Evolutionary conservation across 371 early-diverging fungal genomes (phyloP).

Genomic region (Mucor racemosus): DNA sequence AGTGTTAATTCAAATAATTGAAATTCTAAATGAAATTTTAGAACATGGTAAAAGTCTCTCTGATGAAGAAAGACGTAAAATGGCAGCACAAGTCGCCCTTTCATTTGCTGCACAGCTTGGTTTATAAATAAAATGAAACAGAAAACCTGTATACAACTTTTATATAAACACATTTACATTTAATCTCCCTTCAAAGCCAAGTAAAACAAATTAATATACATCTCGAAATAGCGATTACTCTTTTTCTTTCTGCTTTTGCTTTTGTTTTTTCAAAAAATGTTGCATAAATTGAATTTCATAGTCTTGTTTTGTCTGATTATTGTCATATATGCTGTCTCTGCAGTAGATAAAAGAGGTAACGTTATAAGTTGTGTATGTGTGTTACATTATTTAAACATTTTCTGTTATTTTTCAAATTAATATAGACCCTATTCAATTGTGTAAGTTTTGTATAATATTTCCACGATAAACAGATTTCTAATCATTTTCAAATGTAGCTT

Average conservation of each 20-base stretch:
- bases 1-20: background rate
- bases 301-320: background rate
- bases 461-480: background rate
- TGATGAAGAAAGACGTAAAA: constrained; percentile 63
- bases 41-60: constrained; percentile 61
- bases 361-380: background rate
- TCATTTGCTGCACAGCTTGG: constrained; percentile 65
- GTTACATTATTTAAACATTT: background rate
- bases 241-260: background rate
- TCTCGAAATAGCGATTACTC: background rate
- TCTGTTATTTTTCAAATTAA: background rate
- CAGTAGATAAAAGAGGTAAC: constrained; percentile 1
- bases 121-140: constrained; percentile 20
- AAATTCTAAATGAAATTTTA: constrained; percentile 18
- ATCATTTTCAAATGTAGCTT: background rate
- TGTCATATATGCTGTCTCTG: background rate
- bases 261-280: background rate
- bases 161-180: background rate
- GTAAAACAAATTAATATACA: background rate
- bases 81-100: constrained; percentile 69
- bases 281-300: background rate
- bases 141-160: too few species aligned
- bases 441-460: background rate
- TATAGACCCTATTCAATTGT: background rate
- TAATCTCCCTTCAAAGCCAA: background rate